Evolutionary conservation across 306 rosid genomes (phyloP).

Genomic region (Psophocarpus tetragonolobus): DNA sequence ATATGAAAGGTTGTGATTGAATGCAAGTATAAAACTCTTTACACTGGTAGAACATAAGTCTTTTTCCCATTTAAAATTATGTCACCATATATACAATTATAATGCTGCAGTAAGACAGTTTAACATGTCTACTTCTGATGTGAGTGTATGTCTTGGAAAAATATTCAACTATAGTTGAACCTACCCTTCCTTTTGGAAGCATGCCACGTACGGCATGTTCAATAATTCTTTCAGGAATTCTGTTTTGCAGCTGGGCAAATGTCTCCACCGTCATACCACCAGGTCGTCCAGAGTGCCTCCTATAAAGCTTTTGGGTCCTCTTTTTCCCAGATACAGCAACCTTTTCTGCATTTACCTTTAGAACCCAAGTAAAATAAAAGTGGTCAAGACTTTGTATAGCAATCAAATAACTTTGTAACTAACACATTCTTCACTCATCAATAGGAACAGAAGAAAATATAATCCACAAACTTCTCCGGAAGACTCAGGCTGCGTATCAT

Average conservation of each 20-base stretch:
- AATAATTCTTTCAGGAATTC: constrained; percentile 93
- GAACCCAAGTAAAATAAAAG: constrained; percentile 32
- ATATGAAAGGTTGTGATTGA: too few relatives aligned
- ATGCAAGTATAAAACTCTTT: too few relatives aligned
- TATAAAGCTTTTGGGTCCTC: constrained; percentile 88
- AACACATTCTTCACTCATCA: constrained; percentile 10
- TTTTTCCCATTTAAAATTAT: too few relatives aligned
- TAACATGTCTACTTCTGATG: constrained; percentile 11
- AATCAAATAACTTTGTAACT: neutral
- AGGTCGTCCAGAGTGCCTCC: constrained; percentile 99
- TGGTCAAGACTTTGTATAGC: constrained; percentile 16
- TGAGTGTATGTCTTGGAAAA: constrained; percentile 11
- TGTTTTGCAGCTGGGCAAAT: constrained; percentile 86
- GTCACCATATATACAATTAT: neutral
- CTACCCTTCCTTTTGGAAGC: constrained; percentile 99
- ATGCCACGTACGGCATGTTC: constrained; percentile 99
- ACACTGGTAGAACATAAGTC: too few relatives aligned
- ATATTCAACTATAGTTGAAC: constrained; percentile 31
- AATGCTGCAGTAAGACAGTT: neutral
- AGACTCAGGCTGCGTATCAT: constrained; percentile 3
- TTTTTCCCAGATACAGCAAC: constrained; percentile 92
- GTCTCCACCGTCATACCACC: constrained; percentile 98
- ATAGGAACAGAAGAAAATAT: neutral
- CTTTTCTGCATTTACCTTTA: constrained; percentile 92
- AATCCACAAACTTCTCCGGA: neutral